phyloP scores from a whole-genome alignment of 2,329 filamentous ascomycete species.

The Xylaria sp. region DNA sequence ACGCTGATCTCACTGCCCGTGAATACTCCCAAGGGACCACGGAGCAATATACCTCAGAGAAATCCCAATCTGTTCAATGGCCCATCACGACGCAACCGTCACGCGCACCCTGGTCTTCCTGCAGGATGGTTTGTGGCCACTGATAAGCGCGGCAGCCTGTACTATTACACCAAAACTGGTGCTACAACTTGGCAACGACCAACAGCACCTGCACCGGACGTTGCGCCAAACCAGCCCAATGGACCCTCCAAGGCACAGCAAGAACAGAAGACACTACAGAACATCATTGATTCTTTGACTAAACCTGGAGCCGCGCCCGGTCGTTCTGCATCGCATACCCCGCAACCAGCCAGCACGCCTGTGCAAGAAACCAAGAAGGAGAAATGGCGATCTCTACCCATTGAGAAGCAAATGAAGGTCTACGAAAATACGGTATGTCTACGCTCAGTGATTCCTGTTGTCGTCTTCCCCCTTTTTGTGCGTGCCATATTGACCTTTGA shows the following conservation, averaged over 20 bases:
- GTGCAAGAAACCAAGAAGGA: constrained; percentile 58
- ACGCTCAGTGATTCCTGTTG: not conserved
- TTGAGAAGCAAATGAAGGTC: constrained; percentile 89
- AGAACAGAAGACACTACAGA: constrained; percentile 70
- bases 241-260: constrained; percentile 57
- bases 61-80: constrained; percentile 48
- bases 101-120: constrained; percentile 53
- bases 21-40: constrained; percentile 54
- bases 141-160: constrained; percentile 64
- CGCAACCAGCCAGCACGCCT: constrained; percentile 48
- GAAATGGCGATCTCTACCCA: constrained; percentile 62
- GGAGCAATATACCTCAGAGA: constrained; percentile 54
- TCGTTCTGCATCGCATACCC: constrained; percentile 55
- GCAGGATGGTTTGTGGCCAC: constrained; percentile 80
- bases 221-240: constrained; percentile 53
- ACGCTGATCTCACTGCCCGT: constrained; percentile 40
- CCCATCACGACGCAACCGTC: constrained; percentile 50
- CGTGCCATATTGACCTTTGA: constrained; percentile 17
- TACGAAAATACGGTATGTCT: constrained; percentile 84
- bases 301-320: constrained; percentile 57
- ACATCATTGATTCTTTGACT: constrained; percentile 79
- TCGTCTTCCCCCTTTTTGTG: constrained; percentile 5
- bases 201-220: constrained; percentile 59
- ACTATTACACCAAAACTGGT: constrained; percentile 80
- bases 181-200: constrained; percentile 78